Base-by-base conservation (phyloP, 2,329 filamentous ascomycete genomes). In the Fusarium nodosum region DNA sequence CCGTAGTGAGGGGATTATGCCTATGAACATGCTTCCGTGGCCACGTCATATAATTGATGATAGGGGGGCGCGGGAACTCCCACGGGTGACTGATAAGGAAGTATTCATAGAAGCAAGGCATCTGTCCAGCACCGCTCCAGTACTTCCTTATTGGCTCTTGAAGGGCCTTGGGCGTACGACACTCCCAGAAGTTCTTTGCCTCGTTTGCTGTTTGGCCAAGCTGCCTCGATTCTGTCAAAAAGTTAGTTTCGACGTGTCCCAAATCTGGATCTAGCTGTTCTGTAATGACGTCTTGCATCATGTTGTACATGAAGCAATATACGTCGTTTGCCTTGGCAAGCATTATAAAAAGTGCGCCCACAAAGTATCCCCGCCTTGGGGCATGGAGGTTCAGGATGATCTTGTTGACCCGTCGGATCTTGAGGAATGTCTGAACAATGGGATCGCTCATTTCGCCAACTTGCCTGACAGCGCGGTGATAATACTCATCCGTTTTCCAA, bases 111-210 rank as follows among this genome's bases (percentile, higher is more conserved):
- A 66, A 69, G 26, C 30, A 69, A 1, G 61, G 65, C 41, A 62
- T 53, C 13, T 20, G 39, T 3, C 41, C 45, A 12, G 36, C 12
- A 5, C 5, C 0, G 5, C 6, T 4, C 22, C 39, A 16, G 13
- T 47, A 24, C 24, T 60, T 60, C 7, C 65, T 51, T 6, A 53
- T 18, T 5, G 46, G 5, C 7, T 59, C 56, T 38, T 38, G 31
- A 0, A 70, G 28, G 16, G 11, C 28, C 20, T 60, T 56, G 3
- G 51, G 7, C 1, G 66, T 15, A 4, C 62, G 51, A 4, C 55
- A 70, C 38, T 67, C 63, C 63, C 62, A 70, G 20, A 70, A 70
- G 26, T 62, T 63, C 54, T 66, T 64, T n/a, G 48, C 30, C 16
- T 69, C 53, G 8, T 52, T 59, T 7, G 12, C 18, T 7, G 57